Evolutionary conservation across 352 stramenopile species (phyloP).

Genomic region (Hyaloperonospora arabidopsidis): DNA sequence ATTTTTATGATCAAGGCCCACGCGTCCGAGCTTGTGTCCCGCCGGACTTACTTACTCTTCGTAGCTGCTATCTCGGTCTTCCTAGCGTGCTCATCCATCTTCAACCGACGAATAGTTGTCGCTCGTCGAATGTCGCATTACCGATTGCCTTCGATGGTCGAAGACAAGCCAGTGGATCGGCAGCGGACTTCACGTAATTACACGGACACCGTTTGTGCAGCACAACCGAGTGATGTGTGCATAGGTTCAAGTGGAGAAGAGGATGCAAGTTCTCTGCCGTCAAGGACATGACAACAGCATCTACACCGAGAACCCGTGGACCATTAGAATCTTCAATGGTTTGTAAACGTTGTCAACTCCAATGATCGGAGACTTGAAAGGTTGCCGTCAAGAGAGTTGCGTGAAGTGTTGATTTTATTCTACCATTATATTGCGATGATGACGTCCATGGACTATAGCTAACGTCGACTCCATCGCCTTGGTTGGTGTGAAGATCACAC

Average conservation of each 20-base stretch:
- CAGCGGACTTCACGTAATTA: constrained; percentile 16
- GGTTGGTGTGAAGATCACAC: constrained; percentile 5
- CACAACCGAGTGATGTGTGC: neutral
- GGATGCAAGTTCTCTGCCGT: constrained; percentile 24
- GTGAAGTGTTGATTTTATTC: too few relatives aligned
- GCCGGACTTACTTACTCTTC: constrained; percentile 75
- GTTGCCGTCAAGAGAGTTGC: too few relatives aligned
- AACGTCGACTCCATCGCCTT: too few relatives aligned
- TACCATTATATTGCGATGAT: too few relatives aligned
- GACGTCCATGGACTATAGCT: too few relatives aligned
- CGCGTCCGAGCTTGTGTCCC: constrained; percentile 71
- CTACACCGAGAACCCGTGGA: neutral
- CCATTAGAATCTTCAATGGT: neutral
- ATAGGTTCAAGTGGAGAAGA: constrained; percentile 8
- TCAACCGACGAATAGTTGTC: constrained; percentile 66
- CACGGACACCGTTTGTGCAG: constrained; percentile 10
- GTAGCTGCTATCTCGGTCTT: constrained; percentile 76
- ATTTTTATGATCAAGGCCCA: constrained; percentile 90
- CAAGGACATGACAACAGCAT: constrained; percentile 23
- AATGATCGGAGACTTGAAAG: too few relatives aligned
- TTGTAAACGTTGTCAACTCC: too few relatives aligned
- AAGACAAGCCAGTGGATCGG: constrained; percentile 13
- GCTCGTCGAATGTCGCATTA: constrained; percentile 55
- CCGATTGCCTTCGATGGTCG: constrained; percentile 37
- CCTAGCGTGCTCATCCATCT: constrained; percentile 70